phyloP scores from a whole-genome alignment of 805 yeast genomes.

The Pichia rugopelliculosa region DNA sequence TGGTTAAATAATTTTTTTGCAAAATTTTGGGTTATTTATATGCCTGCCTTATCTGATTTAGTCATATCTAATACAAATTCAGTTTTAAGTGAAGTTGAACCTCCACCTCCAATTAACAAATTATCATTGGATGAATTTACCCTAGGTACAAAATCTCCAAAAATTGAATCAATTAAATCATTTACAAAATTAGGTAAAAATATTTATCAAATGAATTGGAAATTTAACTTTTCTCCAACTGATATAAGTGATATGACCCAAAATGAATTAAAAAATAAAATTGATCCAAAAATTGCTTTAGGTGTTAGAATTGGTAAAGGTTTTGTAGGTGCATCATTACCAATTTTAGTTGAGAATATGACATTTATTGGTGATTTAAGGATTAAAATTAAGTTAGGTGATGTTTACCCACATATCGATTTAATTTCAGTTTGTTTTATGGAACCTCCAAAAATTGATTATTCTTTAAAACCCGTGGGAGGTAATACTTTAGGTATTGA shows the following conservation, averaged over 20 bases:
- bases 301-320: slow-evolving; percentile 81
- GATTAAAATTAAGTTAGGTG: slow-evolving; percentile 52
- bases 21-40: slow-evolving; percentile 81
- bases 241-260: slow-evolving; percentile 81
- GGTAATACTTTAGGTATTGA: slow-evolving; percentile 85
- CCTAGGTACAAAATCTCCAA: slow-evolving; percentile 74
- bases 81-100: slow-evolving; percentile 60
- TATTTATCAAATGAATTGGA: slow-evolving; percentile 78
- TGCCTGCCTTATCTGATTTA: slow-evolving; percentile 77
- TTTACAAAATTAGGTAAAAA: slow-evolving; percentile 63
- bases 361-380: slow-evolving; percentile 65
- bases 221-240: slow-evolving; percentile 71
- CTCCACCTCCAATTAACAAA: slow-evolving; percentile 78
- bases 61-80: slow-evolving; percentile 67
- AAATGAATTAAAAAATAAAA: slow-evolving; percentile 58
- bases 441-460: slow-evolving; percentile 74
- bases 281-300: slow-evolving; percentile 73
- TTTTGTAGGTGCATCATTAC: slow-evolving; percentile 65
- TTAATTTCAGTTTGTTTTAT: slow-evolving; percentile 62
- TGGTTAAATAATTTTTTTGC: slow-evolving; percentile 75
- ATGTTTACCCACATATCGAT: slow-evolving; percentile 72
- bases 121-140: slow-evolving; percentile 70
- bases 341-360: slow-evolving; percentile 77
- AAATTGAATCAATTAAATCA: slow-evolving; percentile 63
- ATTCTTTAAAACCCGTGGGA: slow-evolving; percentile 78